Evolutionary conservation across 2,329 filamentous ascomycete species (phyloP).

Genomic region (Fusarium luffae): DNA sequence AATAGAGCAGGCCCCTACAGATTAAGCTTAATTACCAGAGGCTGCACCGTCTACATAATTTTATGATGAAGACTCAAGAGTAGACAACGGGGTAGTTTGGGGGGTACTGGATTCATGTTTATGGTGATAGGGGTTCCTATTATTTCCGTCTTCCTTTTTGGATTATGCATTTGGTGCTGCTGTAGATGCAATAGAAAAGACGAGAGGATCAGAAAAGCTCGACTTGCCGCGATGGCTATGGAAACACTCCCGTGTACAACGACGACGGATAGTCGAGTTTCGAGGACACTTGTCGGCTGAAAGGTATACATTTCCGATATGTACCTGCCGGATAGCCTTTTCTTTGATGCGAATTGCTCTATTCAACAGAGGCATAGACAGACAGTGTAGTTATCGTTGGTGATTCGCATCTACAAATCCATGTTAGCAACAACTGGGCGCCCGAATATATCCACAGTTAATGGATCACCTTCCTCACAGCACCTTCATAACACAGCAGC

Average conservation of each 20-base stretch:
- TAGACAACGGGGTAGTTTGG: background rate
- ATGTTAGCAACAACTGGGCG: background rate
- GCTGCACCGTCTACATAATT: background rate
- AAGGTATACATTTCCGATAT: background rate
- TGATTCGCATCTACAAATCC: background rate
- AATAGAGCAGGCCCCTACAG: background rate
- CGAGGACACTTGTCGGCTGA: background rate
- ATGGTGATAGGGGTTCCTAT: background rate
- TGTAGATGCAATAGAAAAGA: background rate
- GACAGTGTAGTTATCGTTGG: background rate
- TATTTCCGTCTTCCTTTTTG: background rate
- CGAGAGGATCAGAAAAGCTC: background rate
- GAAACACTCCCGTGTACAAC: background rate
- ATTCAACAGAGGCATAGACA: background rate
- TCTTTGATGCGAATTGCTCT: background rate
- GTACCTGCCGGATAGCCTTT: background rate
- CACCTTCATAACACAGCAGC: background rate
- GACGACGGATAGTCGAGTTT: background rate
- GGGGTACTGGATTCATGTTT: background rate
- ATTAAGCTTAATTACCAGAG: background rate
- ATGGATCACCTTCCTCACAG: background rate
- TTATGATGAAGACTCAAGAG: background rate
- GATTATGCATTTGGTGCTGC: background rate
- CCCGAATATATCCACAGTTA: background rate
- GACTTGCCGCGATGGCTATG: background rate